Percentiles rank a stretch among this genome's conserved stretches.
Conservation (phyloP, 768 basidiomycete genomes). For the Lentinus brumalis region DNA sequence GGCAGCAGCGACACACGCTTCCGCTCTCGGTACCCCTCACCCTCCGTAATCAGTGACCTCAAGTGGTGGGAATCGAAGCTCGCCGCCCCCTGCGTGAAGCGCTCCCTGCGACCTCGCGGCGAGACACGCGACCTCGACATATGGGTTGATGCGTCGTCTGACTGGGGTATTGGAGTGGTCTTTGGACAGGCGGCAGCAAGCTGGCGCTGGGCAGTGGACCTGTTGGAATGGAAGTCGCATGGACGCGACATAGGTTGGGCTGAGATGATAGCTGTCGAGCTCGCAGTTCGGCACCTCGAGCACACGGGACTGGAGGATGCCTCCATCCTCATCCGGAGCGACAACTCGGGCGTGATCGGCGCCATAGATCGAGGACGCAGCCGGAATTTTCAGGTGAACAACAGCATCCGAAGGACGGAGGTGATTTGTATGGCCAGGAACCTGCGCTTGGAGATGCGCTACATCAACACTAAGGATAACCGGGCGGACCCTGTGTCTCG, state of each 20-base stretch:
- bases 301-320: neutral
- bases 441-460: neutral
- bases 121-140: neutral
- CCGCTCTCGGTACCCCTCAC: slow-evolving; percentile 17
- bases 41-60: slow-evolving; percentile 29
- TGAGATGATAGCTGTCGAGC: slow-evolving; percentile 7
- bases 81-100: neutral
- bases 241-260: slow-evolving; percentile 11
- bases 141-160: neutral
- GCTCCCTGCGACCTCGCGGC: neutral
- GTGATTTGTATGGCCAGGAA: slow-evolving; percentile 1
- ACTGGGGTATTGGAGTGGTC: neutral
- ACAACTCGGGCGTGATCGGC: slow-evolving; percentile 3
- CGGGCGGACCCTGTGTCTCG: slow-evolving; percentile 8
- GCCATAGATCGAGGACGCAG: neutral
- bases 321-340: neutral
- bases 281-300: neutral
- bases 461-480: slow-evolving; percentile 5
- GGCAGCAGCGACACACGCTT: neutral
- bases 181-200: neutral
- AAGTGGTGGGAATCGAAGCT: slow-evolving; percentile 35
- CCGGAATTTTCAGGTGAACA: slow-evolving; percentile 3
- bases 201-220: neutral
- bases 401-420: slow-evolving; percentile 2
- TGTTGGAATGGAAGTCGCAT: neutral